Evolutionary conservation across 768 basidiomycete genomes (phyloP), one percentile per base, ranked within the genome.

Genomic region (Tubosaeta sp.): DNA sequence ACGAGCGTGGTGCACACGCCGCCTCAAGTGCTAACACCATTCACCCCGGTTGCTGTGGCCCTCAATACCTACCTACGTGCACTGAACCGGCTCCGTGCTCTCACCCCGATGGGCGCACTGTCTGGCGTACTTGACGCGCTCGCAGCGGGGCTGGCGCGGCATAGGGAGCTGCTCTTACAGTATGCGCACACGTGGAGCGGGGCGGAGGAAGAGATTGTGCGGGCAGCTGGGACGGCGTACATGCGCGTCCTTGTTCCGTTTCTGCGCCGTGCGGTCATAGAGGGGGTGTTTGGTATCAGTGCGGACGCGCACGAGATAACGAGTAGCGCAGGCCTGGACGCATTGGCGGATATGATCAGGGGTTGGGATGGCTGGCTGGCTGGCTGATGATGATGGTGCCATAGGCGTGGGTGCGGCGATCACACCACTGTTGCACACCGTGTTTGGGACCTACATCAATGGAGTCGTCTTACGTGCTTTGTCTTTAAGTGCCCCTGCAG

Each of bases 61-160:
- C 77, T 84, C 36, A 96, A 97, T 61, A 77, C 82, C 3, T 69
- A 92, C 21, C 73, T 94, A 4, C 75, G 80, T 6, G 76, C 85
- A 1, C 71, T 97, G 39, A 97, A 97, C 65, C 77, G 83, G 3
- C 72, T 97, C 19, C 85, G 94, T 3, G 74, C 92, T 11, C 79
- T 95, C 12, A 87, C 88, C 3, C 91, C 92, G 3, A 70, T 80
- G 12, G 73, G 73, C 11, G 74, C 87, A n/a, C 61, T 83, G 41
- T 58, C 61, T 1, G 73, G 76, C n/a, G 69, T 90, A 10, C 60
- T 73, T 1, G 58, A 58, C 1, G 68, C 73, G n/a, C 69, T 90
- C 21, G 83, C 86, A 44, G 65, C 60, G 3, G 70, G 76, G 7
- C 70, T 92, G 16, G 73, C 70, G 2, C 66, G 64, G 30, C 69